Conservation (phyloP, 331 rosid genomes). For the Arachis monticola region DNA sequence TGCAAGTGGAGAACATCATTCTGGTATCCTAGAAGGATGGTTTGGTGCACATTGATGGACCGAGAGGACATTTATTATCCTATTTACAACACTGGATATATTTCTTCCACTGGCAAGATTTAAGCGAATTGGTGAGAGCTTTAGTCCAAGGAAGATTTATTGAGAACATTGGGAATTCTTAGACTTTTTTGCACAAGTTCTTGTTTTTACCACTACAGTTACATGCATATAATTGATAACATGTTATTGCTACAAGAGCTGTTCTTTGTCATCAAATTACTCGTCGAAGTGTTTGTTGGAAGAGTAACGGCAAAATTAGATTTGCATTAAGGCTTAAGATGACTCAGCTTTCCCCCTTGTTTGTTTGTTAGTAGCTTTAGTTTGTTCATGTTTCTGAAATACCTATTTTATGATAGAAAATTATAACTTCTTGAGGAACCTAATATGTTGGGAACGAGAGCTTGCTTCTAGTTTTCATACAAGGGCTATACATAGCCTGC, state of each 20-base stretch:
- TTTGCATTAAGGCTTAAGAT: conserved; percentile 10
- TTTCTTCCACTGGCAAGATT: conserved; percentile 89
- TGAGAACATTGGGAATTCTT: too few species aligned
- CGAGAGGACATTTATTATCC: conserved; percentile 52
- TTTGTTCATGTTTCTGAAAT: conserved; percentile 3
- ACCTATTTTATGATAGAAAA: too few species aligned
- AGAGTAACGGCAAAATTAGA: conserved; percentile 16
- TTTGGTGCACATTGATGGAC: too few species aligned
- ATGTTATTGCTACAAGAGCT: conserved; percentile 2
- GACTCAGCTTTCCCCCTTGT: not conserved
- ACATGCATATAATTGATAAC: not conserved
- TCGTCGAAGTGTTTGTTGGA: conserved; percentile 13
- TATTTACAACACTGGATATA: conserved; percentile 66
- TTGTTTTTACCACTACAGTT: too few species aligned
- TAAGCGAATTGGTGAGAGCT: conserved; percentile 82
- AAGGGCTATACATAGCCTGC: too few species aligned
- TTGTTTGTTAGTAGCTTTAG: conserved; percentile 19
- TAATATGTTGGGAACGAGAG: too few species aligned
- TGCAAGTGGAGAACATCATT: conserved; percentile 16
- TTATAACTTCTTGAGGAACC: too few species aligned
- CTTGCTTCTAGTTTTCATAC: too few species aligned
- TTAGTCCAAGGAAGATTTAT: not conserved
- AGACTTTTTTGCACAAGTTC: too few species aligned
- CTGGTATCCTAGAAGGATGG: too few species aligned
- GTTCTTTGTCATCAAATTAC: conserved; percentile 23